Conservation (phyloP, 1,284 basidiomycete genomes). For the Trichosporon sp. region DNA sequence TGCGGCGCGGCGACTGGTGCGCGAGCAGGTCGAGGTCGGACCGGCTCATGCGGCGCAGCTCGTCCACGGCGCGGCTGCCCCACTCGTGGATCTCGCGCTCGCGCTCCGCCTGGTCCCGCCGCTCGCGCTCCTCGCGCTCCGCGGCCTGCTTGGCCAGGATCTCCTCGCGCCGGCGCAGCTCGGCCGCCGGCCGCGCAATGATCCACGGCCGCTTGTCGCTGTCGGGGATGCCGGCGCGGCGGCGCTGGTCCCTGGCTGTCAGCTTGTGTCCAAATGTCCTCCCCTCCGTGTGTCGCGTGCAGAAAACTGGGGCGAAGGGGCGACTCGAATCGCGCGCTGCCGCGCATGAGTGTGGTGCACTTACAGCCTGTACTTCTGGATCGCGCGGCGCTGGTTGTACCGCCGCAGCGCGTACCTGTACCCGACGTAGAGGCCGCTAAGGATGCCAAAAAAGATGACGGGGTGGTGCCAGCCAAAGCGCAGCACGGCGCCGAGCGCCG, state of each 20-base stretch:
- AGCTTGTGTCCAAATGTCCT: background rate
- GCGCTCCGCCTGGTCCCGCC: constrained; percentile 8
- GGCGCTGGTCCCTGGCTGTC: constrained; percentile 17
- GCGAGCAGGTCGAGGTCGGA: constrained; percentile 5
- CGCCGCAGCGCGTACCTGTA: background rate
- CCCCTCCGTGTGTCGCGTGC: background rate
- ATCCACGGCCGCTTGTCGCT: constrained; percentile 22
- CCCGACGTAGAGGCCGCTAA: background rate
- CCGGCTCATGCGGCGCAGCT: constrained; percentile 6
- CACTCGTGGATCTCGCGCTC: constrained; percentile 20
- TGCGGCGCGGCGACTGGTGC: constrained; percentile 4
- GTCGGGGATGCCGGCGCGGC: constrained; percentile 24
- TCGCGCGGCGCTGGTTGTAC: constrained; percentile 1
- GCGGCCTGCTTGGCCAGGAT: background rate
- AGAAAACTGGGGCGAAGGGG: too few species aligned
- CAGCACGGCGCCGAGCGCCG: background rate
- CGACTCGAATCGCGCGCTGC: too few species aligned
- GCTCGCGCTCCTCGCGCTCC: constrained; percentile 10
- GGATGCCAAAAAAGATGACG: constrained; percentile 4
- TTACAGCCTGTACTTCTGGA: constrained; percentile 10
- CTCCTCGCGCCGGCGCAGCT: constrained; percentile 21
- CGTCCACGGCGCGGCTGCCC: constrained; percentile 10
- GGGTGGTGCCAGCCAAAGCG: background rate
- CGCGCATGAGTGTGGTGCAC: background rate
- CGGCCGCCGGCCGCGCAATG: constrained; percentile 19